phyloP scores from a whole-genome alignment of 805 yeast genomes.

The Sugiyamaella lignohabitans region DNA sequence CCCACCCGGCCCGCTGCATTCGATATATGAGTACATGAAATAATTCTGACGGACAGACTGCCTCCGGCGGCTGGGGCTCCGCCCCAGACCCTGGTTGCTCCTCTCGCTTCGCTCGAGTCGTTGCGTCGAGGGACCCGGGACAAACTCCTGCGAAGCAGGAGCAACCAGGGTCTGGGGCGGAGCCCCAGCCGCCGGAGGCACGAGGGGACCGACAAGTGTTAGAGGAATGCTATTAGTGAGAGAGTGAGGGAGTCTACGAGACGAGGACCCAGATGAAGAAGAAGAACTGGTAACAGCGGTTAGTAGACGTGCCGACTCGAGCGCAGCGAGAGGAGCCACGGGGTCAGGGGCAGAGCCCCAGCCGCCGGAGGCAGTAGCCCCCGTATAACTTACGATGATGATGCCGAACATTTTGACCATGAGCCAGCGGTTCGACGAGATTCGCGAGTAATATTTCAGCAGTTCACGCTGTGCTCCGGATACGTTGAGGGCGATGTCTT shows the following conservation, averaged over 20 bases:
- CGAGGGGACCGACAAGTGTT: too few species aligned
- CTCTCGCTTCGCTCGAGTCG: too few species aligned
- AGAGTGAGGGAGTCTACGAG: background rate
- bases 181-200: too few species aligned
- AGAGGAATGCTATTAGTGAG: background rate
- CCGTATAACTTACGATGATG: slow-evolving; percentile 39
- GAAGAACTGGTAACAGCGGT: slow-evolving; percentile 3
- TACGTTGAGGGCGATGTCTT: slow-evolving; percentile 83
- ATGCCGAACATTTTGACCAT: slow-evolving; percentile 86
- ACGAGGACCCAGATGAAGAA: slow-evolving; percentile 14
- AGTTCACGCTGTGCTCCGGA: slow-evolving; percentile 92
- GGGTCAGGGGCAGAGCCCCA: background rate
- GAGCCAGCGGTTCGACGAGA: slow-evolving; percentile 87
- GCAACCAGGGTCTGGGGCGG: too few species aligned
- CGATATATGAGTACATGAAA: background rate
- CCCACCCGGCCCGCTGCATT: background rate
- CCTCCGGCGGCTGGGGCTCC: too few species aligned
- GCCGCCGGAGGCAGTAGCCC: slow-evolving; percentile 30
- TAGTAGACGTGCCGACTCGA: slow-evolving; percentile 15
- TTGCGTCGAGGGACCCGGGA: too few species aligned
- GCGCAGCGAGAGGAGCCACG: background rate
- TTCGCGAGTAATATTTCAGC: slow-evolving; percentile 78
- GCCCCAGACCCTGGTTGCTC: too few species aligned
- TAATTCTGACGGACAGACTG: too few species aligned
- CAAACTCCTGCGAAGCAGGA: too few species aligned